Conservation (phyloP, 2,329 filamentous ascomycete genomes). For the Xylaria sp. region DNA sequence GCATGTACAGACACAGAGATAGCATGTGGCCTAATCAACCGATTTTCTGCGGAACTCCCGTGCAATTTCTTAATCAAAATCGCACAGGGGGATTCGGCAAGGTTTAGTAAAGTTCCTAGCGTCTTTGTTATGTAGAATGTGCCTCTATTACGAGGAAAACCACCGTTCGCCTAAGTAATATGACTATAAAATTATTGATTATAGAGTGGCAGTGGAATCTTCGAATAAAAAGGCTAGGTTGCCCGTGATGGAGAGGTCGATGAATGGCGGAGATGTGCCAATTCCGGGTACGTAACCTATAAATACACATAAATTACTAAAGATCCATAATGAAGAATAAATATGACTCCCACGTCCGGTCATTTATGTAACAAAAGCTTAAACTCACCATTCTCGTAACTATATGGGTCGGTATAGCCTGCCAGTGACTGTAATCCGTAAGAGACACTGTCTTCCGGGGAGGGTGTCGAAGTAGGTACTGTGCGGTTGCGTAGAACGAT, state of each 20-base stretch:
- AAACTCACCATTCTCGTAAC: background rate
- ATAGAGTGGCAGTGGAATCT: background rate
- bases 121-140: too few species aligned
- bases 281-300: background rate
- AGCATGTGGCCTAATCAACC: too few species aligned
- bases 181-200: background rate
- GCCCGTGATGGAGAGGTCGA: background rate
- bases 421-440: background rate
- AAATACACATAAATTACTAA: background rate
- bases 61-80: too few species aligned
- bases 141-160: too few species aligned
- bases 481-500: background rate
- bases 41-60: too few species aligned
- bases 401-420: background rate
- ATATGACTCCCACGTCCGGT: background rate
- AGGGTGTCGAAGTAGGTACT: background rate
- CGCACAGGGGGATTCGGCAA: too few species aligned
- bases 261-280: background rate
- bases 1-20: too few species aligned
- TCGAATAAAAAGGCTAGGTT: background rate
- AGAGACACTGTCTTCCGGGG: background rate
- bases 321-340: too few species aligned
- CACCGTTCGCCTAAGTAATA: too few species aligned
- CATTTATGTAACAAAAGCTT: background rate
- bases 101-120: too few species aligned